Conservation (phyloP, 1,284 basidiomycete species). For the Cutaneotrichosporon cavernicola region DNA sequence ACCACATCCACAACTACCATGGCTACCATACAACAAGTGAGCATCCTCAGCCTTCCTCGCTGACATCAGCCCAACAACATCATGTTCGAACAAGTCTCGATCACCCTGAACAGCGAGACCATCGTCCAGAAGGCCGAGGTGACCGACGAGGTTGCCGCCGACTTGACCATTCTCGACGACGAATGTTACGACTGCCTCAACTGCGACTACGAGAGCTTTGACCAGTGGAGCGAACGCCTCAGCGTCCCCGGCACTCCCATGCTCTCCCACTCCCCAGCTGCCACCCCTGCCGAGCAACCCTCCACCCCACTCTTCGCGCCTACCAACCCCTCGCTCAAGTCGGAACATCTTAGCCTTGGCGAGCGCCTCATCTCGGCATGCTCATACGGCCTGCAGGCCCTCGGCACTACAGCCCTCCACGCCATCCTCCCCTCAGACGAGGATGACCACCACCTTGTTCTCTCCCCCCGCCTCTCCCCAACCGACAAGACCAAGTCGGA, state of each 20-base stretch:
- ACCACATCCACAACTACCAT: neutral
- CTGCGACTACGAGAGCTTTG: slow-evolving; percentile 9
- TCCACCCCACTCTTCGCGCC: neutral
- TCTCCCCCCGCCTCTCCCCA: neutral
- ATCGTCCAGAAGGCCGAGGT: neutral
- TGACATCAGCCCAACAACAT: neutral
- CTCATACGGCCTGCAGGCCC: neutral
- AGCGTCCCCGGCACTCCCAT: neutral
- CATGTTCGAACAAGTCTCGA: neutral
- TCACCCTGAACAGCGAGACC: neutral
- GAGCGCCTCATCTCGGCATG: neutral
- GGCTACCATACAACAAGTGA: neutral
- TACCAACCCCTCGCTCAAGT: neutral
- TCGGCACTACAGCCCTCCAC: neutral
- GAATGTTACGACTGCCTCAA: slow-evolving; percentile 13
- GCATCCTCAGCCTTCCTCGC: neutral
- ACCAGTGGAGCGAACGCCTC: slow-evolving; percentile 3
- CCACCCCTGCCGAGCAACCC: neutral
- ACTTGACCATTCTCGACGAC: slow-evolving; percentile 4
- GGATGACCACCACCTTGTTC: neutral
- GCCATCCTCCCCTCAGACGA: neutral
- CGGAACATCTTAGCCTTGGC: neutral
- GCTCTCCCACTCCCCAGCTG: neutral
- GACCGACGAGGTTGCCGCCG: neutral
- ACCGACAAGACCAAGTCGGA: neutral